Evolutionary conservation across 331 rosid genomes (phyloP).

Genomic region (Cydonia oblonga): DNA sequence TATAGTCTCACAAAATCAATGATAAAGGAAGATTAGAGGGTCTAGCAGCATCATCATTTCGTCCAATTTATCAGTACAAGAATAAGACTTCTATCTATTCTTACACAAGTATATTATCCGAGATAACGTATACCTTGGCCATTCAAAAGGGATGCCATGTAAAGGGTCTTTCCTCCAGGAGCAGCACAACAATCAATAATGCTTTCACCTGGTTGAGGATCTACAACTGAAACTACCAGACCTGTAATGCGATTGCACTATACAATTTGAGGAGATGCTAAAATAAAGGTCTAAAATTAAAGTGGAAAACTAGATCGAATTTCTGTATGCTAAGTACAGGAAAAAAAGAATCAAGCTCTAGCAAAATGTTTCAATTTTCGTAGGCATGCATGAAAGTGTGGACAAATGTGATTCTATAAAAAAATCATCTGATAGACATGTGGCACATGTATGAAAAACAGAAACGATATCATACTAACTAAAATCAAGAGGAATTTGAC

Average conservation of each 20-base stretch:
- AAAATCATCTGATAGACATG: no score
- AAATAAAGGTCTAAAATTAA: not conserved
- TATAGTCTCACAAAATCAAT: not conserved
- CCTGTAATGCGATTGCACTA: constrained; percentile 40
- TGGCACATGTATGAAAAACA: rapidly evolving
- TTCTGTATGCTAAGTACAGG: not conserved
- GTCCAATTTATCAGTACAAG: not conserved
- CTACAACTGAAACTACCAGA: constrained; percentile 54
- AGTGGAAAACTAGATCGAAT: not conserved
- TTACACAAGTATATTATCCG: not conserved
- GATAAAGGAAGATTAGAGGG: not conserved
- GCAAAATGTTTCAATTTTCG: no score
- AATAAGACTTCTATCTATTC: not conserved
- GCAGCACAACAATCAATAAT: constrained; percentile 91
- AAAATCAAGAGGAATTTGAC: constrained; percentile 27
- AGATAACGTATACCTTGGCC: constrained; percentile 51
- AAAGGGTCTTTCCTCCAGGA: constrained; percentile 86
- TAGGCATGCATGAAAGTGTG: no score
- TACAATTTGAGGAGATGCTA: constrained; percentile 2
- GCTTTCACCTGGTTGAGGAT: constrained; percentile 73
- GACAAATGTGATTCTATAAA: no score
- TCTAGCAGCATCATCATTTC: not conserved
- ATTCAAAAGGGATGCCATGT: constrained; percentile 65
- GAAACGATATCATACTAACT: not conserved
- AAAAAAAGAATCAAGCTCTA: not conserved